Percentiles rank a stretch among this genome's conserved stretches.
Conservation (phyloP, 1,139 yeast species). For the Debaryomyces robertsiae region DNA sequence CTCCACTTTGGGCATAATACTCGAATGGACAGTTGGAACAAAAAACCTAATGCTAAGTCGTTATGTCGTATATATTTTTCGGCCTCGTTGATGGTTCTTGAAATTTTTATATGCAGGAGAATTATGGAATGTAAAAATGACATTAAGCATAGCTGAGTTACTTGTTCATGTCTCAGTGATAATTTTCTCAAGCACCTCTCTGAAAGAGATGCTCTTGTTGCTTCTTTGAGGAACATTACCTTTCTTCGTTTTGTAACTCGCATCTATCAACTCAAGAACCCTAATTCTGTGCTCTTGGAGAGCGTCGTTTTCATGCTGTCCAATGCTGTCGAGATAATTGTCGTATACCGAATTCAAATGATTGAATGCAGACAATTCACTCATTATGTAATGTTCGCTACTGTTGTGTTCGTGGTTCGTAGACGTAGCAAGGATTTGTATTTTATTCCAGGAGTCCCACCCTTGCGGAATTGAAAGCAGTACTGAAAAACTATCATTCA, state of each 20-base stretch:
- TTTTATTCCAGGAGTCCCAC: constrained; percentile 55
- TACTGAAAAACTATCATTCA: not conserved
- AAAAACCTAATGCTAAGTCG: too few relatives aligned
- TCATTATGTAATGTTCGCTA: not conserved
- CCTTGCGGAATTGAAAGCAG: constrained; percentile 48
- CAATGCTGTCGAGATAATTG: not conserved
- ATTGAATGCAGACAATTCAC: constrained; percentile 7
- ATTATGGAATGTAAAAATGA: too few relatives aligned
- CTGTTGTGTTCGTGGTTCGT: constrained; percentile 5
- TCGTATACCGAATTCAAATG: constrained; percentile 9
- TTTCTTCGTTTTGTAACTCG: not conserved
- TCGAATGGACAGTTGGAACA: not conserved
- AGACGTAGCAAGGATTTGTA: constrained; percentile 44
- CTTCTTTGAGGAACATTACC: not conserved
- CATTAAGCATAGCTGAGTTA: too few relatives aligned
- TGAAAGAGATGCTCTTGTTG: not conserved
- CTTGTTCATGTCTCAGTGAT: not conserved
- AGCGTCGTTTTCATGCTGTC: not conserved
- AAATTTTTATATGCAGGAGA: not conserved
- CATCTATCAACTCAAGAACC: not conserved
- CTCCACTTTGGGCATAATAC: constrained; percentile 9
- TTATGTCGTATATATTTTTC: not conserved
- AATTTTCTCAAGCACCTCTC: not conserved
- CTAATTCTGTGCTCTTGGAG: not conserved
- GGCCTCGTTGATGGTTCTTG: not conserved